A percentile compares a stretch with the other conserved stretches of the same genome.
phyloP scores from a whole-genome alignment of 2,329 filamentous ascomycete species.

The Bertia moriformis region DNA sequence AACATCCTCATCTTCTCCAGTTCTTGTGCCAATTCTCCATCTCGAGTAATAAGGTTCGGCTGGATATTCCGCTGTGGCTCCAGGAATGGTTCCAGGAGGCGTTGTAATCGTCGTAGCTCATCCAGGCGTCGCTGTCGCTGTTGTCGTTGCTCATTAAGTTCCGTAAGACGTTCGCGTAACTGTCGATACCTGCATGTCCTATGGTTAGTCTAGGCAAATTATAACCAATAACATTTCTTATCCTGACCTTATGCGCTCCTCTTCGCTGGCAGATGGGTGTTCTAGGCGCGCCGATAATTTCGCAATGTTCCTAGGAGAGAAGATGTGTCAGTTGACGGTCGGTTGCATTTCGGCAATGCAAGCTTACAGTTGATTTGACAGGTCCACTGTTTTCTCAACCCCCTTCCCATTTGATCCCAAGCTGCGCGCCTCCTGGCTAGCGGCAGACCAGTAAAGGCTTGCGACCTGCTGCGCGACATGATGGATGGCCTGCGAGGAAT shows the following conservation, averaged over 20 bases:
- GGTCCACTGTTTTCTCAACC: not conserved
- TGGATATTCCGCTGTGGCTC: slow-evolving; percentile 32
- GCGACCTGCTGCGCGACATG: slow-evolving; percentile 40
- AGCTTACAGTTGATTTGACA: not conserved
- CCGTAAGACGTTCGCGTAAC: slow-evolving; percentile 24
- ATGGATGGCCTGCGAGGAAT: slow-evolving; percentile 35
- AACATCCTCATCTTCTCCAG: slow-evolving; percentile 30
- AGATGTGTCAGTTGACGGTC: not conserved
- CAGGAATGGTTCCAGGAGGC: slow-evolving; percentile 29
- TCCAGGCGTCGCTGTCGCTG: slow-evolving; percentile 26
- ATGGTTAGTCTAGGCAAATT: not conserved
- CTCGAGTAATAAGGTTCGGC: slow-evolving; percentile 34
- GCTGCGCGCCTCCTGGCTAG: slow-evolving; percentile 15
- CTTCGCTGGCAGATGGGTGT: slow-evolving; percentile 13
- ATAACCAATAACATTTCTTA: slow-evolving; percentile 8
- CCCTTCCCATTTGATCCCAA: not conserved
- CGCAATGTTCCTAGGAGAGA: slow-evolving; percentile 20
- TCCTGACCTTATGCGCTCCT: slow-evolving; percentile 16
- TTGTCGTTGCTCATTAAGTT: slow-evolving; percentile 26
- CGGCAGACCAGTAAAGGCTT: slow-evolving; percentile 34
- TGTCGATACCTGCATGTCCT: slow-evolving; percentile 18
- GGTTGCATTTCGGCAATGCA: not conserved
- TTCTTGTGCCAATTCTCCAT: slow-evolving; percentile 31
- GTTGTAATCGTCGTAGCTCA: slow-evolving; percentile 26
- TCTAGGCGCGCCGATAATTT: slow-evolving; percentile 19